Evolutionary conservation across 2,329 filamentous ascomycete genomes (phyloP).

Genomic region (Diplodia corticola): DNA sequence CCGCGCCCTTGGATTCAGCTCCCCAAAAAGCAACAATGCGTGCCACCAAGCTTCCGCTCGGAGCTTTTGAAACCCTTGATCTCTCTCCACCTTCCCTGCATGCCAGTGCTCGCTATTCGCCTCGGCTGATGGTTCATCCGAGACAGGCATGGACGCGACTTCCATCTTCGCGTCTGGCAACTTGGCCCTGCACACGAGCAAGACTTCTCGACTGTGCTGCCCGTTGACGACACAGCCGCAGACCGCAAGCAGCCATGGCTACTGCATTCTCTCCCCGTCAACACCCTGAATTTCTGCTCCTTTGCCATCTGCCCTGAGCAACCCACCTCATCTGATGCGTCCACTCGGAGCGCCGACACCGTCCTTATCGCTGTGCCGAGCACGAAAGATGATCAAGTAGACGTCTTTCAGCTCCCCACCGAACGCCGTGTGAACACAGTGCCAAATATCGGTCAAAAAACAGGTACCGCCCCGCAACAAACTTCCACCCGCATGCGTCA

Average conservation of each 20-base stretch:
- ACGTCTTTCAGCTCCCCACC: conserved; percentile 79
- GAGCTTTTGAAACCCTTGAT: not conserved
- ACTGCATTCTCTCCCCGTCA: conserved; percentile 79
- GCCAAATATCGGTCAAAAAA: conserved; percentile 46
- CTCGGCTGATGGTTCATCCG: not conserved
- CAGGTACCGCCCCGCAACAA: conserved; percentile 35
- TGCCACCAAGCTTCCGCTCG: not conserved
- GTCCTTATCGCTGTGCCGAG: conserved; percentile 71
- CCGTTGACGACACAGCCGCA: conserved; percentile 61
- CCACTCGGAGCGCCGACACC: conserved; percentile 9
- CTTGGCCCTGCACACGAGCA: conserved; percentile 62
- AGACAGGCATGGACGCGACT: conserved; percentile 82
- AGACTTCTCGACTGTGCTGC: conserved; percentile 66
- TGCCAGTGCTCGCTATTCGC: not conserved
- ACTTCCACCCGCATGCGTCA: not conserved
- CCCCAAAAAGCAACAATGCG: not conserved
- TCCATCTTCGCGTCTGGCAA: conserved; percentile 83
- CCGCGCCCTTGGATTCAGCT: conserved; percentile 19
- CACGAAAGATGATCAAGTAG: conserved; percentile 59
- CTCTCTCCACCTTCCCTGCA: not conserved
- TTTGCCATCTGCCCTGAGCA: conserved; percentile 63
- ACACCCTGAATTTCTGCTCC: conserved; percentile 92
- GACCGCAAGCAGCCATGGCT: conserved; percentile 72
- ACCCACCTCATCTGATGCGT: conserved; percentile 25
- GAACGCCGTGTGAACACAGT: conserved; percentile 67